Percentiles rank a stretch among this genome's conserved stretches.
phyloP scores from a whole-genome alignment of 192 early-diverging fungal species.

The Allomyces arbusculus region DNA sequence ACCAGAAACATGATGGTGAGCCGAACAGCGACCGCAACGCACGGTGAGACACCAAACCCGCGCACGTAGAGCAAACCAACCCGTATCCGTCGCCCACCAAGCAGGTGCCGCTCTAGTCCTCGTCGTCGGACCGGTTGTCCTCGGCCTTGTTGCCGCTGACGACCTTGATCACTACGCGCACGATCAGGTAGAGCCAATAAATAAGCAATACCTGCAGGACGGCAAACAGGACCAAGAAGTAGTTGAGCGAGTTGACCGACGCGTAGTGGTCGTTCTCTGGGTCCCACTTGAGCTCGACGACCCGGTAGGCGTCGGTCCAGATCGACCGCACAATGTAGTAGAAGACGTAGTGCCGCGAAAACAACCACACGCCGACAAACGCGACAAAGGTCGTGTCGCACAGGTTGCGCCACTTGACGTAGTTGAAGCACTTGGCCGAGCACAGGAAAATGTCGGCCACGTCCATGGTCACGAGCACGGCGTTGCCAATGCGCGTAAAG shows the following conservation, averaged over 20 bases:
- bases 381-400: constrained; percentile 53
- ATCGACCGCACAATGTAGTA: constrained; percentile 44
- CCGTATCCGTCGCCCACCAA: too few species aligned
- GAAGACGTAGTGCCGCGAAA: constrained; percentile 52
- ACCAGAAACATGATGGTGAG: too few species aligned
- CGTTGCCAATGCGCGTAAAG: constrained; percentile 59
- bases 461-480: constrained; percentile 56
- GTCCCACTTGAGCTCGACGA: constrained; percentile 33
- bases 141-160: constrained; percentile 5
- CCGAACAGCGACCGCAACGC: too few species aligned
- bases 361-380: constrained; percentile 54
- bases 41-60: too few species aligned
- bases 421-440: constrained; percentile 62
- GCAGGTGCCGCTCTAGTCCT: constrained; percentile 2
- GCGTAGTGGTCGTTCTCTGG: constrained; percentile 31
- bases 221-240: constrained; percentile 3
- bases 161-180: constrained; percentile 12
- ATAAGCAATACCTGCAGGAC: constrained; percentile 9
- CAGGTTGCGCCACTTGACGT: constrained; percentile 30
- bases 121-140: constrained; percentile 11
- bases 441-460: constrained; percentile 54
- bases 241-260: constrained; percentile 18
- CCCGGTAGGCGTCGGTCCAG: constrained; percentile 20
- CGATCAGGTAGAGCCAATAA: constrained; percentile 11
- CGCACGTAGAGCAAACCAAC: too few species aligned